A percentile compares a stretch with the other conserved stretches of the same genome.
Evolutionary conservation across 2,329 filamentous ascomycete genomes (phyloP).

Genomic region (Aspergillus ochraceus): DNA sequence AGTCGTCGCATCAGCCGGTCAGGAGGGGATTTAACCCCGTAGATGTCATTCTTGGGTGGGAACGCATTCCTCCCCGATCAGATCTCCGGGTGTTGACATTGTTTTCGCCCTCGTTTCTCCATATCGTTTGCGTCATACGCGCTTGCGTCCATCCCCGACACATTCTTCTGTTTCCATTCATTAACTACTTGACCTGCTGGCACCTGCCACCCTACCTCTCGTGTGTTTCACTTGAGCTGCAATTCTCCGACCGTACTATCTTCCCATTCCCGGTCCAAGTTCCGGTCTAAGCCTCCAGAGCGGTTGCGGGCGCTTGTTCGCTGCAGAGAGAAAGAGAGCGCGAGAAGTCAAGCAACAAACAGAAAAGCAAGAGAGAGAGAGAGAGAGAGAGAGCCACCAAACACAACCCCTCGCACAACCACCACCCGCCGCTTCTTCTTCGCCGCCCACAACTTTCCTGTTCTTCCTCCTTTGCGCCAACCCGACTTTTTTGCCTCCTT

Average conservation of each 20-base stretch:
- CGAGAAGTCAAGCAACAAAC: neutral
- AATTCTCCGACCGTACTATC: neutral
- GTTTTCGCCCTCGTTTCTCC: slow-evolving; percentile 3
- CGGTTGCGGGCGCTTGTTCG: too few relatives aligned
- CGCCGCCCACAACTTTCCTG: neutral
- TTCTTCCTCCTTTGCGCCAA: slow-evolving; percentile 1
- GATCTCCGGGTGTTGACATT: neutral
- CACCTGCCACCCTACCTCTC: neutral
- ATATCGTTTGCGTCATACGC: slow-evolving; percentile 25
- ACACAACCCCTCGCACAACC: neutral
- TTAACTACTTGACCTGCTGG: neutral
- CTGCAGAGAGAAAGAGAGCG: too few relatives aligned
- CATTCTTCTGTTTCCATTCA: slow-evolving; percentile 1
- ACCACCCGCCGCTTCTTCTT: slow-evolving; percentile 3
- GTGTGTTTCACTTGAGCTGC: neutral
- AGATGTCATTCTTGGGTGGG: slow-evolving; percentile 1
- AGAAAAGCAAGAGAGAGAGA: neutral
- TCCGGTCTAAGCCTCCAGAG: neutral
- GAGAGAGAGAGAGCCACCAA: neutral
- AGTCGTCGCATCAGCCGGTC: neutral
- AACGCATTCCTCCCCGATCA: slow-evolving; percentile 1
- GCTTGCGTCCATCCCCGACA: neutral
- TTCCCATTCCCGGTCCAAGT: neutral
- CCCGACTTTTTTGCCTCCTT: slow-evolving; percentile 4
- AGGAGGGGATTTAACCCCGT: neutral